phyloP scores from a whole-genome alignment of 164 flowering plant genomes.

The Dillenia suffruticosa region DNA sequence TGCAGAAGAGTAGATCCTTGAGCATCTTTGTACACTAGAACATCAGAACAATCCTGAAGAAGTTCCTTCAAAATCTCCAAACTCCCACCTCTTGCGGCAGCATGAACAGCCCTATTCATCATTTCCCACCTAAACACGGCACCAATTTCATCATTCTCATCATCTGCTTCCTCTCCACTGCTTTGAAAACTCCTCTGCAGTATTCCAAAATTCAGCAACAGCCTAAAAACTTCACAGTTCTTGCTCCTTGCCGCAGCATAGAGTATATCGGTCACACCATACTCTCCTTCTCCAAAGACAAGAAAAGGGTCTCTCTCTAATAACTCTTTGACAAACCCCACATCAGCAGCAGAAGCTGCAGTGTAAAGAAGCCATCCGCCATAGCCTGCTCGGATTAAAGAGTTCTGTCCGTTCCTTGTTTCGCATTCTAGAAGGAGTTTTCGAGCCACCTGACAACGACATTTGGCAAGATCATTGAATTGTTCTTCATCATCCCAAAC shows the following conservation, averaged over 20 bases:
- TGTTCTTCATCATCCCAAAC: constrained; percentile 86
- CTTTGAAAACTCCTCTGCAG: constrained; percentile 22
- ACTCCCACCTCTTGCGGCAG: constrained; percentile 90
- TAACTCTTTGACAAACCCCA: constrained; percentile 55
- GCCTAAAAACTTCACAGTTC: constrained; percentile 64
- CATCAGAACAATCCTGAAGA: constrained; percentile 42
- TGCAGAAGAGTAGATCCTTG: constrained; percentile 80
- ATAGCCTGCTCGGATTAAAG: constrained; percentile 75
- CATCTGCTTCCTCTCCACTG: constrained; percentile 23
- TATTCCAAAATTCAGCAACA: constrained; percentile 45
- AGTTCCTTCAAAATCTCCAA: constrained; percentile 66
- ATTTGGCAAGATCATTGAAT: constrained; percentile 51
- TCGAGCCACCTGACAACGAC: constrained; percentile 59
- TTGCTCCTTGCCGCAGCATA: constrained; percentile 88
- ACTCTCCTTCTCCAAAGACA: constrained; percentile 93
- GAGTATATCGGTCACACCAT: constrained; percentile 76
- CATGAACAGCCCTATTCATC: constrained; percentile 77
- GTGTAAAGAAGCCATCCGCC: constrained; percentile 98
- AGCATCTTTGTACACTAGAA: constrained; percentile 55
- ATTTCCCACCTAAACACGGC: constrained; percentile 54
- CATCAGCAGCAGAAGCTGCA: constrained; percentile 92
- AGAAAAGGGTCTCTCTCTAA: constrained; percentile 56
- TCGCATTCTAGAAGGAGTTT: constrained; percentile 56
- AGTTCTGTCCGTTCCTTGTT: constrained; percentile 28
- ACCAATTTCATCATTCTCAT: constrained; percentile 17